Base-by-base conservation (phyloP, 805 yeast species). In the Candida easanensis region DNA sequence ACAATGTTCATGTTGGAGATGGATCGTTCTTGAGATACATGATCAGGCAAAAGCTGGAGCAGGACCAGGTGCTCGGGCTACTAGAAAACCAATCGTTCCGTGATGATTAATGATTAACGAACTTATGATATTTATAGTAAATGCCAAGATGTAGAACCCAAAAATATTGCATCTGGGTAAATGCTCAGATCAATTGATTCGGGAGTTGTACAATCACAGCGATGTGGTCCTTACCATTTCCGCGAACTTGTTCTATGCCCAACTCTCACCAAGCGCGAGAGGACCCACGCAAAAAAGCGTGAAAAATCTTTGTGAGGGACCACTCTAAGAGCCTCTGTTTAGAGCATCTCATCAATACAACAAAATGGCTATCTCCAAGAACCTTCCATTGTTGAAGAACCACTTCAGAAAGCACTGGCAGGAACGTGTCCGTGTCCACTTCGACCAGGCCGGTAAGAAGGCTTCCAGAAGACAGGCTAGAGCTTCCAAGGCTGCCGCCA, bases 401-500 rank as follows among this genome's bases (percentile, higher is more conserved):
- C 99, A 93, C 82, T 91, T 91, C 96, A 86, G 97, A 83, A 91
- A 91, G 88, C 91, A 91, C 96, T 93, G 99, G 99, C 98, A 93
- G 80, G 96, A 88, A 77, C 88, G 98, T 71, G 99, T 93, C 82
- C 88, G 81, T 74, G 97, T 88, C 68, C 99, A 95, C 89, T 86
- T 93, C 72, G 97, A 93, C 91, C 99, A 93, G 82, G 97, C 99
- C 70, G 99, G 99, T 74, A 89, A 91, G 84, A 93, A 93, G 84
- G 89, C 77, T 68, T 83, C 95, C 58, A 89, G 99, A 84, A 86
- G 99, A 80, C 79, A 77, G 61, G 85, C 96, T 61, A 88, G 99
- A 79, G 84, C 87, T 70, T 66, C 84, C 65, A 90, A 86, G 80
- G 96, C 97, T 64, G 96, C 97, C 65, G 77, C 77, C 71, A 75